Evolutionary conservation across 345 rosid species (phyloP), one percentile per base, ranked within the genome.

Genomic region (Eucalyptus viminalis): DNA sequence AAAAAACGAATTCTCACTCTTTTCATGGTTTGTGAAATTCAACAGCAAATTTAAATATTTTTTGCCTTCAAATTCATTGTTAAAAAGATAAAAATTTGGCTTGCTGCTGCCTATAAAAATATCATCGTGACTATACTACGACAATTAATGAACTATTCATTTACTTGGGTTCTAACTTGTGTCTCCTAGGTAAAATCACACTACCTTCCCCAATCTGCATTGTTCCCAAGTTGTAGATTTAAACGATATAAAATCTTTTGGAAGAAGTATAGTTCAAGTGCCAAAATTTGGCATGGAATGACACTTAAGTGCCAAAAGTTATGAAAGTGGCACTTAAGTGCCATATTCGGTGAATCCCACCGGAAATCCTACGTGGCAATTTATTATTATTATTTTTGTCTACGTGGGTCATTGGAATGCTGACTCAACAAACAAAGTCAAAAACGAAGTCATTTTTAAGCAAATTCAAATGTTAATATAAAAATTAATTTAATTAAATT

Each of bases 391-490:
- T 49, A 13, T 49, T 49, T 2, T 49, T 0, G 7, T 14, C 17
- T 49, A 14, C 7, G 0, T 49, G 51, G 17, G 17, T 49, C 7
- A 16, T 5, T 3, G 0, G 3, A 5, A 49, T 14, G 51, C 17
- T 49, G 0, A 49, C 7, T 49, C 3, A 49, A 49, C 51, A 49
- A 49, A 49, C 16, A 49, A 49, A 49, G 51, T 6, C 16, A 49
- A 49, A 49, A 49, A 49, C 0, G 6, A 49, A 1, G 0, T 49
- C 1, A 3, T 49, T 49, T 49, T 49, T 49, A 14, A 49, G 51
- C 1, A 49, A 14, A 49, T 49, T 49, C 51, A 49, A 49, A 49
- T 49, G 51, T 49, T 49, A 49, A 14, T 14, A 49, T 49, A 49
- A 49, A 49, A 49, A 49, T 49, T 14, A 49, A 14, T 49, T 49